phyloP scores from a whole-genome alignment of 331 rosid genomes.

The Malus hybrid region DNA sequence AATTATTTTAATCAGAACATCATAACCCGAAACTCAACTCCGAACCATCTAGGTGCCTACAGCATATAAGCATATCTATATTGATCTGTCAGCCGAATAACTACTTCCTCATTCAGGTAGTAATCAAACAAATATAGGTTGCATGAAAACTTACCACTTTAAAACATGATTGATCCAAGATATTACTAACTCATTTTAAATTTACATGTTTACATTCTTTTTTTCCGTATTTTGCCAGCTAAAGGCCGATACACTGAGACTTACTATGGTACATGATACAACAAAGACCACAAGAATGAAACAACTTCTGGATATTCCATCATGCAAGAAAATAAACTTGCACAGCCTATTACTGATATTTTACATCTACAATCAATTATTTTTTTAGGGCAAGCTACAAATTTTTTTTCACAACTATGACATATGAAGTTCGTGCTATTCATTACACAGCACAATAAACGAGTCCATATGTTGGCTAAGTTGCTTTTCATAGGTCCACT shows the following conservation, averaged over 20 bases:
- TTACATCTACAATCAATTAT: neutral
- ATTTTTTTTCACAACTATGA: neutral
- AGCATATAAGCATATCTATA: neutral
- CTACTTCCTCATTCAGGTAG: neutral
- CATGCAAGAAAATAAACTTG: neutral
- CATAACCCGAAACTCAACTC: neutral
- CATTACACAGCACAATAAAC: neutral
- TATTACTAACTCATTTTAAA: neutral
- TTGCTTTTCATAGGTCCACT: neutral
- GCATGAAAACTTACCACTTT: neutral
- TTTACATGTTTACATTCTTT: neutral
- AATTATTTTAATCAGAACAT: neutral
- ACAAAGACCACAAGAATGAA: neutral
- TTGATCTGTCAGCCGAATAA: neutral
- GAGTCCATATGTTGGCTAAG: neutral
- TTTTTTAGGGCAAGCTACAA: no score
- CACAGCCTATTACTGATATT: neutral
- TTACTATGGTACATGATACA: neutral
- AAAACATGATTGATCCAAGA: neutral
- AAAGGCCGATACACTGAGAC: neutral
- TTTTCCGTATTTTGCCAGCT: neutral
- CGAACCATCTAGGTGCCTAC: neutral
- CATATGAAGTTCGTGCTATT: neutral
- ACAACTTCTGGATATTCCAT: neutral
- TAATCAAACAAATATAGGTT: neutral